phyloP scores from a whole-genome alignment of 371 early-diverging fungal genomes.

The Apophysomyces elegans region DNA sequence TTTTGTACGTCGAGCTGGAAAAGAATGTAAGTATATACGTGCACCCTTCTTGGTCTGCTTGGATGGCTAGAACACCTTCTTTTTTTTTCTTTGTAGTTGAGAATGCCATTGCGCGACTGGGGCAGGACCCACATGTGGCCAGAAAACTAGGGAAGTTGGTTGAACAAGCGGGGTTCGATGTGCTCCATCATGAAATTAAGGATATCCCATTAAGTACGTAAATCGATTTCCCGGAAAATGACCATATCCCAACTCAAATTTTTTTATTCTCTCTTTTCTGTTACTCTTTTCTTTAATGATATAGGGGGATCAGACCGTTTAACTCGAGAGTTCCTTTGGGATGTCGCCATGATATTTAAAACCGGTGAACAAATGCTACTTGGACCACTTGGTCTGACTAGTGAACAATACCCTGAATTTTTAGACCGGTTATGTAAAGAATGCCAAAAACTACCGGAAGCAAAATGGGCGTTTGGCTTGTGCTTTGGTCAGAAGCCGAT shows the following conservation, averaged over 20 bases:
- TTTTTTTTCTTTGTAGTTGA: neutral
- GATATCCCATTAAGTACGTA: constrained; percentile 19
- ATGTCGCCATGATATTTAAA: constrained; percentile 22
- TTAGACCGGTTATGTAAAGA: constrained; percentile 20
- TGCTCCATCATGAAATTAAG: constrained; percentile 28
- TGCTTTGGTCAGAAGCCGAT: constrained; percentile 19
- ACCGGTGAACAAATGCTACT: constrained; percentile 26
- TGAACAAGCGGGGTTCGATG: constrained; percentile 32
- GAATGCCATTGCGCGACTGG: neutral
- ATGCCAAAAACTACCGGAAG: constrained; percentile 22
- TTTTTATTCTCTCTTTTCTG: constrained; percentile 7
- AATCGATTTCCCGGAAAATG: neutral
- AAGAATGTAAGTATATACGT: constrained; percentile 27
- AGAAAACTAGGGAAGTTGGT: constrained; percentile 39
- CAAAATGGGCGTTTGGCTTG: constrained; percentile 19
- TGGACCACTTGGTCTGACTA: constrained; percentile 22
- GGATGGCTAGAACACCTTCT: neutral
- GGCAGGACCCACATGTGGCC: constrained; percentile 27
- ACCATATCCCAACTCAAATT: neutral
- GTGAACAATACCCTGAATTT: constrained; percentile 22
- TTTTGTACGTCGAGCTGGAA: constrained; percentile 28
- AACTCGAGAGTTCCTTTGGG: constrained; percentile 26
- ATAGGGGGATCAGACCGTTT: constrained; percentile 22
- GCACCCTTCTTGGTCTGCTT: no score
- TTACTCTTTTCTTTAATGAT: neutral